phyloP scores from a whole-genome alignment of 768 basidiomycete genomes.

The Boletus tomentosulus region DNA sequence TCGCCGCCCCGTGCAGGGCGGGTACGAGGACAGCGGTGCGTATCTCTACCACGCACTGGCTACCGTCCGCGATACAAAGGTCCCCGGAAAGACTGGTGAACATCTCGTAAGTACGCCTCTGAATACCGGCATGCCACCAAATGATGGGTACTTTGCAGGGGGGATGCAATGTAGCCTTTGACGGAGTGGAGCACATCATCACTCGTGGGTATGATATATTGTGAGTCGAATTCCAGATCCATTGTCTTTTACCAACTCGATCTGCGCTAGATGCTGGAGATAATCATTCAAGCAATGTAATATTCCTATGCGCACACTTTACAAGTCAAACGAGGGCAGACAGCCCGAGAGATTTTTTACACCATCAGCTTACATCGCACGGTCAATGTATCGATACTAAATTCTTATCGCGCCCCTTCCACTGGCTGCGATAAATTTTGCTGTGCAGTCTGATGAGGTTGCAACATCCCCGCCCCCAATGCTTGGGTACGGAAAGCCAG shows the following conservation, averaged over 20 bases:
- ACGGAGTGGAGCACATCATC: constrained; percentile 35
- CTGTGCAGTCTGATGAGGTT: constrained; percentile 29
- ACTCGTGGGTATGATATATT: constrained; percentile 41
- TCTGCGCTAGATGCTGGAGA: constrained; percentile 36
- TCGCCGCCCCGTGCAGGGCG: constrained; percentile 62
- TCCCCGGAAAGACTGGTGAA: constrained; percentile 72
- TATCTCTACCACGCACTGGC: constrained; percentile 69
- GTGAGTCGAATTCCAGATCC: constrained; percentile 25
- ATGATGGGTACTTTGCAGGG: constrained; percentile 24
- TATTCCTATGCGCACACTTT: too few species aligned
- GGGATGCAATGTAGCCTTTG: constrained; percentile 40
- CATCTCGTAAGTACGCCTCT: constrained; percentile 51
- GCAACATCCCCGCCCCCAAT: constrained; percentile 70
- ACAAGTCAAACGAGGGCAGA: too few species aligned
- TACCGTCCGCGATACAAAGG: constrained; percentile 43
- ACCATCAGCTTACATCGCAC: constrained; percentile 5
- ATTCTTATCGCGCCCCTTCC: constrained; percentile 24
- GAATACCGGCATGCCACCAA: background rate
- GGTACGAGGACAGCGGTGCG: constrained; percentile 65
- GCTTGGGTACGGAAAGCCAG: constrained; percentile 89
- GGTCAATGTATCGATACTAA: background rate
- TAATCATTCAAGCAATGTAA: background rate
- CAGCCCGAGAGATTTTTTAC: background rate
- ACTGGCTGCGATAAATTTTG: constrained; percentile 30
- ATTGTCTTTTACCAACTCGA: background rate